phyloP scores from a whole-genome alignment of 2,329 filamentous ascomycete species.

The Cercospora sesami region DNA sequence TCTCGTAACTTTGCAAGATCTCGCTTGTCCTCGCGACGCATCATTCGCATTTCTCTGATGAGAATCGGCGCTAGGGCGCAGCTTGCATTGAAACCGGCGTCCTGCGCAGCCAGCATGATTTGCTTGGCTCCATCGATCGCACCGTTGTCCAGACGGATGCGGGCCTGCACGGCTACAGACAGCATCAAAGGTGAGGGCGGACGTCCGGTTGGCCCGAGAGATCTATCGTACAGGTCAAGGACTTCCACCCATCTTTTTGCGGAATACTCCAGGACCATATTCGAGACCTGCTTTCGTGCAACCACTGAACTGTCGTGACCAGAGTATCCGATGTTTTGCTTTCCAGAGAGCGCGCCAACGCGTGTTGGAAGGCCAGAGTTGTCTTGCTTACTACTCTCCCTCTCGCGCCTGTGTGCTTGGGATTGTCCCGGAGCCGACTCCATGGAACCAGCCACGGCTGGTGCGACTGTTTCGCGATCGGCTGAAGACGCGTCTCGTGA shows the following conservation, averaged over 20 bases:
- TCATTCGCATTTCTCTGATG: constrained; percentile 30
- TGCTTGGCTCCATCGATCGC: constrained; percentile 24
- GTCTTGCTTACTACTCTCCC: not conserved
- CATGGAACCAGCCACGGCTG: not conserved
- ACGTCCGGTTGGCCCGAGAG: constrained; percentile 24
- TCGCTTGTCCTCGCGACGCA: constrained; percentile 11
- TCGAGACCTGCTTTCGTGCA: constrained; percentile 13
- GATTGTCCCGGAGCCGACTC: not conserved
- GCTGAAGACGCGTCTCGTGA: not conserved
- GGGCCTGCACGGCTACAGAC: constrained; percentile 36
- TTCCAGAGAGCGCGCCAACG: not conserved
- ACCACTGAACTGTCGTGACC: not conserved
- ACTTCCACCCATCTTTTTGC: constrained; percentile 26
- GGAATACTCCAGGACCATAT: constrained; percentile 35
- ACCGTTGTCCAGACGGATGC: constrained; percentile 30
- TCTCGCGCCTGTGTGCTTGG: not conserved
- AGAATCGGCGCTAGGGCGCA: constrained; percentile 34
- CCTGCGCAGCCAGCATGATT: constrained; percentile 30
- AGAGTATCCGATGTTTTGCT: not conserved
- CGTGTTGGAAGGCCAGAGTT: not conserved
- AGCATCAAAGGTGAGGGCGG: constrained; percentile 33
- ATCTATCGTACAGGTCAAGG: constrained; percentile 30
- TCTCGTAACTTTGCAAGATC: constrained; percentile 25
- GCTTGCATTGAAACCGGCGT: constrained; percentile 37
- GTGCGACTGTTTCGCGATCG: not conserved